Conservation (phyloP, 2,329 filamentous ascomycete genomes). For the Fusarium denticulatum region DNA sequence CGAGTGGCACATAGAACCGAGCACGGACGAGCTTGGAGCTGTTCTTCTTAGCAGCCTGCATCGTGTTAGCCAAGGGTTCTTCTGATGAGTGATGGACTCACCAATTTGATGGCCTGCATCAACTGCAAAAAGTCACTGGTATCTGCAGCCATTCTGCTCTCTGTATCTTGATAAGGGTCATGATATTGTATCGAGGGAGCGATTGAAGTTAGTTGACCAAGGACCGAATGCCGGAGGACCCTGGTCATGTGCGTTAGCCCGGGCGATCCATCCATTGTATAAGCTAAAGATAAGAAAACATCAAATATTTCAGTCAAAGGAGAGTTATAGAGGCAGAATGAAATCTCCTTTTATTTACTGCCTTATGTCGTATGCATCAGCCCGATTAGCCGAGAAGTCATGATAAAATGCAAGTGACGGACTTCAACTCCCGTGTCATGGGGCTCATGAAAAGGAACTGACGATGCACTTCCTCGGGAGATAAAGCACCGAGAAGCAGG, state of each 20-base stretch:
- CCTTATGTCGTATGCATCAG: neutral
- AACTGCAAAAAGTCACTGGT: constrained; percentile 25
- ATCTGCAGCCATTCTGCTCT: constrained; percentile 29
- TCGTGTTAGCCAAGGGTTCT: constrained; percentile 7
- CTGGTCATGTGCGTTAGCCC: constrained; percentile 24
- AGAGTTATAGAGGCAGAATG: neutral
- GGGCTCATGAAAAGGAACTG: neutral
- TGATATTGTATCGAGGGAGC: constrained; percentile 1
- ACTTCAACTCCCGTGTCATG: constrained; percentile 11
- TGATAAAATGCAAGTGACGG: neutral
- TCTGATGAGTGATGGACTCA: neutral
- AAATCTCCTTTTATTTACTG: neutral
- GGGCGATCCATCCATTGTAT: constrained; percentile 5
- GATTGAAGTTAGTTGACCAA: constrained; percentile 13
- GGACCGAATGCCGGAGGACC: constrained; percentile 2
- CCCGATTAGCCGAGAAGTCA: neutral
- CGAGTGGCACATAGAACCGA: constrained; percentile 63
- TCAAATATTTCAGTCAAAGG: neutral
- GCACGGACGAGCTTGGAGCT: constrained; percentile 33
- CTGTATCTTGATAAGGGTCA: neutral
- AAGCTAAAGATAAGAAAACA: neutral
- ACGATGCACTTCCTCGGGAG: constrained; percentile 10
- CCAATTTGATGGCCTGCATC: constrained; percentile 36
- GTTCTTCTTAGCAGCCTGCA: constrained; percentile 31
- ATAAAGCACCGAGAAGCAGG: neutral